Base-by-base conservation (phyloP, 2,329 filamentous ascomycete genomes). In the Penicillium sp. region DNA sequence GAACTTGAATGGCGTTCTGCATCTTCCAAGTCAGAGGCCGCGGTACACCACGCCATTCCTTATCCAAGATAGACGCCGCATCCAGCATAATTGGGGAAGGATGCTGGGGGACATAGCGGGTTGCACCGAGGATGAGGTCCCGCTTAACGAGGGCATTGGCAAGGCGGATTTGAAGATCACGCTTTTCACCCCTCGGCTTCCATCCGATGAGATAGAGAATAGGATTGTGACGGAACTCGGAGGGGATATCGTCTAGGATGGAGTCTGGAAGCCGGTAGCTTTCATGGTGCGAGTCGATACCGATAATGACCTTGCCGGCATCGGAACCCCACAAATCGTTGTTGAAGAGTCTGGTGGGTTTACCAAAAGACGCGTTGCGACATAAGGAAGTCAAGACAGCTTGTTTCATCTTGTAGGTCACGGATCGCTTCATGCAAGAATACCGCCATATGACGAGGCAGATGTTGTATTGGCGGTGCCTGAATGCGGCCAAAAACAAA, bases 381-480 rank as follows among this genome's bases (percentile, higher is more conserved):
- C 58, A 41, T 7, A 78, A 61, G 40, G 72, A 73, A 34, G 39
- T 57, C 25, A 67, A 48, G 6, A 79, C 68, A 8, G 63, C 53
- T 25, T 68, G 56, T 49, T 67, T 69, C 72, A 78, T 78, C 5
- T 61, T 60, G 27, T 57, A 57, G 16, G 67, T 75, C 11, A 74
- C 72, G 11, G 46, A 40, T 9, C 67, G 68, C 16, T 70, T 50
- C 55, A 80, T 68, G 60, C 79, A 81, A 6, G 78, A 76, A 65
- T 79, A 79, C 59, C 70, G 70, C 79, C 79, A 82, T 6, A 81
- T 58, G 9, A 81, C 76, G 11, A 75, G 75, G 50, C 74, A 76
- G 11, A 77, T 64, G 52, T 80, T 81, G 59, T 75, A 76, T 36
- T 67, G 62, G 23, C 66, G 67, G 44, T 57, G 59, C 21, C 66